Conservation (phyloP, 805 yeast genomes). For the Lachancea meyersii region DNA sequence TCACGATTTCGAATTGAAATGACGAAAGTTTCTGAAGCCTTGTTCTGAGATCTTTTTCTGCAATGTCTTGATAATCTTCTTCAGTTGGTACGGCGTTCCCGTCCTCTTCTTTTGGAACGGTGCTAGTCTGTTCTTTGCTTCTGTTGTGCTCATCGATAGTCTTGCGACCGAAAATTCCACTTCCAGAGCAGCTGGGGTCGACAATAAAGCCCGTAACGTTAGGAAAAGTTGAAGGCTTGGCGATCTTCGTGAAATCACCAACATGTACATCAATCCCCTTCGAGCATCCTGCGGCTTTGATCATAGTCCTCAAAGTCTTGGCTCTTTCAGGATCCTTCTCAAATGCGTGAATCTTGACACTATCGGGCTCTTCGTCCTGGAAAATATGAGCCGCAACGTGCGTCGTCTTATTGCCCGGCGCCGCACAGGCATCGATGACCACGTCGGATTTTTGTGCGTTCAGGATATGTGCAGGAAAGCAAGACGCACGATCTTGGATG, state of each 20-base stretch:
- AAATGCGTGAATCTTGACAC: constrained; percentile 60
- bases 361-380: constrained; percentile 10
- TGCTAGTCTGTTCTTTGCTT: constrained; percentile 14
- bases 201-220: constrained; percentile 76
- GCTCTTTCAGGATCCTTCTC: constrained; percentile 78
- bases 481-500: constrained; percentile 93
- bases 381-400: constrained; percentile 62
- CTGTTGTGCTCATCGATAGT: constrained; percentile 42
- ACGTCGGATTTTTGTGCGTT: constrained; percentile 53
- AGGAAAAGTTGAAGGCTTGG: constrained; percentile 46
- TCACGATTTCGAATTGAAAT: constrained; percentile 82
- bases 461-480: constrained; percentile 87
- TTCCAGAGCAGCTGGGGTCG: constrained; percentile 97
- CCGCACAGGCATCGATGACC: constrained; percentile 91
- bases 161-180: constrained; percentile 93
- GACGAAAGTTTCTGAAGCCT: constrained; percentile 63
- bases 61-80: constrained; percentile 20
- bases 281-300: constrained; percentile 64
- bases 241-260: constrained; percentile 40
- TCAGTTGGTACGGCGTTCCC: constrained; percentile 6
- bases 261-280: constrained; percentile 42
- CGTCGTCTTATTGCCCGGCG: constrained; percentile 97
- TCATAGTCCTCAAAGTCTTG: constrained; percentile 66
- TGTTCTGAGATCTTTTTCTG: constrained; percentile 39
- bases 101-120: constrained; percentile 12